These are phyloP conservation scores for Coprinopsis marcescibilis DNA, from an alignment of 768 basidiomycete species.

Conservation along the genomic window DNA sequence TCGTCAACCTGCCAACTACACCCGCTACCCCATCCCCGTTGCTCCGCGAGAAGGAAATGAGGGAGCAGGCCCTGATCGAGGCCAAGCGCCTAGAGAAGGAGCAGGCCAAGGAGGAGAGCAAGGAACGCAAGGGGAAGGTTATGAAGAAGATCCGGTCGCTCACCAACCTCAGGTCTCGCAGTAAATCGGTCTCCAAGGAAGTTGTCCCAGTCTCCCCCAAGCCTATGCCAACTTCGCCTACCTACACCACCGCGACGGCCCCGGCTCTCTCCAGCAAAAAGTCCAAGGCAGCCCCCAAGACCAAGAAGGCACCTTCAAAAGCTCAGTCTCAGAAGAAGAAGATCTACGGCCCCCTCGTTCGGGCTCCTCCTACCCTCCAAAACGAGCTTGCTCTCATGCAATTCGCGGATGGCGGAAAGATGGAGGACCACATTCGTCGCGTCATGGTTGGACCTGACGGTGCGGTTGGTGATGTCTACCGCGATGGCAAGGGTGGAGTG, in stretches of 20 bases:
- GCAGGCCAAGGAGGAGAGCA: conserved; percentile 9
- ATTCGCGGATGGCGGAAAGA: conserved; percentile 57
- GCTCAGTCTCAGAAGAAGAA: conserved; percentile 38
- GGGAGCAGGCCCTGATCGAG: conserved; percentile 13
- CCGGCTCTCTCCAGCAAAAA: conserved; percentile 18
- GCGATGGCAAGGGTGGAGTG: conserved; percentile 55
- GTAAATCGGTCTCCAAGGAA: conserved; percentile 7
- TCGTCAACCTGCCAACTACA: conserved; percentile 52
- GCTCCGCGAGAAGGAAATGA: conserved; percentile 18
- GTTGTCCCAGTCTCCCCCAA: not conserved
- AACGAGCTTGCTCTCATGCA: conserved; percentile 69
- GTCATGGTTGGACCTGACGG: conserved; percentile 52
- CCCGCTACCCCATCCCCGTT: conserved; percentile 37
- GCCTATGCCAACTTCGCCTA: not conserved
- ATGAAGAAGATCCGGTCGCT: conserved; percentile 15
- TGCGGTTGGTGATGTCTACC: conserved; percentile 48
- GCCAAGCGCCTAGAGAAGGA: conserved; percentile 13
- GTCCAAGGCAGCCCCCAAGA: conserved; percentile 5
- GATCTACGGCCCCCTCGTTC: conserved; percentile 35
- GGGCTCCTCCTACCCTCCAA: conserved; percentile 47
- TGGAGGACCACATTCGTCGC: conserved; percentile 48
- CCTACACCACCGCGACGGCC: conserved; percentile 6
- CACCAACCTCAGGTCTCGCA: conserved; percentile 8
- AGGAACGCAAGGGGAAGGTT: conserved; percentile 7
- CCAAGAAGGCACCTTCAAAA: conserved; percentile 26